Base-by-base conservation (phyloP, 768 basidiomycete genomes). In the Suillus occidentalis region DNA sequence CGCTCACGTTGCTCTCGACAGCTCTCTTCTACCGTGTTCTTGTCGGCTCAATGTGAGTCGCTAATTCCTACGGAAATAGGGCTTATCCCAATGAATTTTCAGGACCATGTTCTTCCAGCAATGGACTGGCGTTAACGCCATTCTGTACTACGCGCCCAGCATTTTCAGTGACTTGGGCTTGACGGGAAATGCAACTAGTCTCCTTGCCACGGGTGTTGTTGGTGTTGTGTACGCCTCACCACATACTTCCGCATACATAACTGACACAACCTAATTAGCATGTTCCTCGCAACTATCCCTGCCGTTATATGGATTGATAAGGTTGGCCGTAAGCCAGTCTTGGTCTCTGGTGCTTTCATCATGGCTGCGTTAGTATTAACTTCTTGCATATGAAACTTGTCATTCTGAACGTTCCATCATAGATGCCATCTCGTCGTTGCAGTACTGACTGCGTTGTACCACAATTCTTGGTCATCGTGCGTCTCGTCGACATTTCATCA, bases 251-350 rank as follows among this genome's bases (percentile, higher is more conserved):
- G 39, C 43, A 18, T 34, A 63, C 6, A 31, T 40, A 52, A 37
- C 6, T 47, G n/a, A 52, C n/a, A 25, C 12, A 43, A 6, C 40
- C 60, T 7, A 37, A 39, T 10, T 63, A 88, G 87, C 55, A 89
- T 89, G 86, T 91, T 87, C 75, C 74, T 90, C 64, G 87, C 90
- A 3, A 92, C 91, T 0, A 89, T 93, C 65, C 91, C 91, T 4
- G 90, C 91, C 3, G 90, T 92, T 22, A 80, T 93, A n/a, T 92
- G 87, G 81, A 84, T 94, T 39, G 91, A 93, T 75, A 85, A 89
- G 67, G 71, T 87, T 31, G 92, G 91, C 25, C 85, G 91, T 42
- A 90, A 87, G 75, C 91, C 91, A 8, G 87, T 91, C 50, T 72
- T 90, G 64, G 76, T 90, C 28, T 89, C 87, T n/a, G 89, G 89